Evolutionary conservation across 371 early-diverging fungal species (phyloP).

Genomic region (Mucor ambiguus): DNA sequence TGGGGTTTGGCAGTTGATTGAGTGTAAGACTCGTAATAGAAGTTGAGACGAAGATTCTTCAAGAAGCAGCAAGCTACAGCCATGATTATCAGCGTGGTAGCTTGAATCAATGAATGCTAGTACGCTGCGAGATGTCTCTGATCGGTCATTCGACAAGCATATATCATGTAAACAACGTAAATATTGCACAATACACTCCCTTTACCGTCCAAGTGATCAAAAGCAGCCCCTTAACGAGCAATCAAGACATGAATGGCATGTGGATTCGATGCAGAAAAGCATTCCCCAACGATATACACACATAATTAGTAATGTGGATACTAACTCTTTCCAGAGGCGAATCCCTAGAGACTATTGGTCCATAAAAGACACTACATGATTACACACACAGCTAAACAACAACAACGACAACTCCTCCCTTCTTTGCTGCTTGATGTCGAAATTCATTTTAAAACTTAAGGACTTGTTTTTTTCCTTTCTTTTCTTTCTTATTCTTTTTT

Average conservation of each 20-base stretch:
- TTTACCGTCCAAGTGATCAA: background rate
- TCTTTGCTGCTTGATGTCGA: background rate
- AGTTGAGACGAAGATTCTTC: too few relatives aligned
- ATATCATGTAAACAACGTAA: background rate
- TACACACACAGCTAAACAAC: conserved; percentile 1
- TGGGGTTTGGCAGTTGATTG: too few relatives aligned
- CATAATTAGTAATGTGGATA: background rate
- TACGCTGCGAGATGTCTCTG: too few relatives aligned
- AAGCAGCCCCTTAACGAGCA: background rate
- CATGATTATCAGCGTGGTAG: too few relatives aligned
- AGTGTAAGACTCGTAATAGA: too few relatives aligned
- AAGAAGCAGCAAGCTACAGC: too few relatives aligned
- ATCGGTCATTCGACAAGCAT: too few relatives aligned
- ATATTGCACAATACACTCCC: background rate
- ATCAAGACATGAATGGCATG: background rate
- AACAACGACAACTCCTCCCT: background rate
- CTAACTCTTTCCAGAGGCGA: background rate
- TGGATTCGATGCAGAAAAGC: background rate
- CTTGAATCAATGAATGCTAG: too few relatives aligned
- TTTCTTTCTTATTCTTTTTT: background rate
- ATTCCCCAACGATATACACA: background rate
- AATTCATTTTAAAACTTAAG: background rate
- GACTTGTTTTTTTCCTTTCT: conserved; percentile 4
- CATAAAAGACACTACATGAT: background rate
- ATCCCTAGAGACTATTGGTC: background rate